Percentiles rank a stretch among this genome's conserved stretches.
Evolutionary conservation across 2,329 filamentous ascomycete genomes (phyloP).

Genomic region (Colletotrichum musicola): DNA sequence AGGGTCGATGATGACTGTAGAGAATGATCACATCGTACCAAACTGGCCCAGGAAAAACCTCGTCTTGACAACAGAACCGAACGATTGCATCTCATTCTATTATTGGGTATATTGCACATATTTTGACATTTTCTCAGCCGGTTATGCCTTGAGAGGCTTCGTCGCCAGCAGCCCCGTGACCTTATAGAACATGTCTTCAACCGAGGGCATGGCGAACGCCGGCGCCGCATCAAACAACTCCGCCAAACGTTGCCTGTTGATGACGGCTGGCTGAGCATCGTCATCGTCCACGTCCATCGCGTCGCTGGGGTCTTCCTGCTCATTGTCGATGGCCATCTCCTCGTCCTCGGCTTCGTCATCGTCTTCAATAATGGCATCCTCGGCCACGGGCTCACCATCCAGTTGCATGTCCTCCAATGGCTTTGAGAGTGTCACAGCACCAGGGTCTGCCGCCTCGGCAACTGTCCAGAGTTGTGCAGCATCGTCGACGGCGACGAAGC

Average conservation of each 20-base stretch:
- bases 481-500: constrained; percentile 83
- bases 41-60: neutral
- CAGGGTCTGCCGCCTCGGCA: constrained; percentile 69
- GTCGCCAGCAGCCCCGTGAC: constrained; percentile 74
- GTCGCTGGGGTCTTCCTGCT: constrained; percentile 51
- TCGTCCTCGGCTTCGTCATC: constrained; percentile 51
- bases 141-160: constrained; percentile 58
- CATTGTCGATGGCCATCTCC: constrained; percentile 58
- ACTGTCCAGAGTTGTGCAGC: constrained; percentile 77
- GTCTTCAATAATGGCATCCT: constrained; percentile 45
- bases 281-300: constrained; percentile 62
- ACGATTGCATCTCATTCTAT: constrained; percentile 31
- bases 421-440: constrained; percentile 64
- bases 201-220: constrained; percentile 76
- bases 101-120: constrained; percentile 39
- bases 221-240: constrained; percentile 78
- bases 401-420: constrained; percentile 68
- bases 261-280: constrained; percentile 68
- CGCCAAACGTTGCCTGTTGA: constrained; percentile 76
- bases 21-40: too few species aligned
- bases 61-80: neutral
- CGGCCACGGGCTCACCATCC: constrained; percentile 42
- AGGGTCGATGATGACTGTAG: neutral
- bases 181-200: constrained; percentile 82
- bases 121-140: constrained; percentile 29